Conservation (phyloP, 306 rosid genomes). For the Canavalia gladiata region DNA sequence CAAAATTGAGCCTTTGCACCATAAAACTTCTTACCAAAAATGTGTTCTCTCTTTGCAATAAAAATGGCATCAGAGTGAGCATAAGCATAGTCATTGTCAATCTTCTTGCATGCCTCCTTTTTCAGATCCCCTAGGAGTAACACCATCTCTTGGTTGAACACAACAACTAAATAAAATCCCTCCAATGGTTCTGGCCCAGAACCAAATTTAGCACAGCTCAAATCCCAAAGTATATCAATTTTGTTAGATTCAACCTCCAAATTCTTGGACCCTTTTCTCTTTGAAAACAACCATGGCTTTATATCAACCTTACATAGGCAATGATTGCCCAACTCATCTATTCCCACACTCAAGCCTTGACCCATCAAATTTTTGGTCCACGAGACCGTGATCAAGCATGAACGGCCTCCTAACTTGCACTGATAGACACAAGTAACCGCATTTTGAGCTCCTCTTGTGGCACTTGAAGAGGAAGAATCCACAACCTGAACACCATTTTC, state of each 20-base stretch:
- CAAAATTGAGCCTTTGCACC: conserved; percentile 74
- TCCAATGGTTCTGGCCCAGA: conserved; percentile 84
- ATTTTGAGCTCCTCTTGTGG: conserved; percentile 73
- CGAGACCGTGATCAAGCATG: conserved; percentile 79
- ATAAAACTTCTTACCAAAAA: conserved; percentile 79
- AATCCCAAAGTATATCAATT: conserved; percentile 77
- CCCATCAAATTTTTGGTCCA: conserved; percentile 94
- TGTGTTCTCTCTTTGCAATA: conserved; percentile 79
- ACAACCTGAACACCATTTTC: conserved; percentile 94
- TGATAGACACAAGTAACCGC: conserved; percentile 82
- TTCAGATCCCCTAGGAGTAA: conserved; percentile 82
- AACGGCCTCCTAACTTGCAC: conserved; percentile 65
- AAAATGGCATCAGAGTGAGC: conserved; percentile 60
- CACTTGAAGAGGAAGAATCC: conserved; percentile 69
- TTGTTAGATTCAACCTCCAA: conserved; percentile 65
- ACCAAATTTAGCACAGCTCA: conserved; percentile 82
- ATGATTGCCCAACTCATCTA: conserved; percentile 66
- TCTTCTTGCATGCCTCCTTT: conserved; percentile 72
- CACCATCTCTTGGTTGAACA: conserved; percentile 66
- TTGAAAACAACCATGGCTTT: conserved; percentile 93
- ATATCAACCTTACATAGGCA: conserved; percentile 81
- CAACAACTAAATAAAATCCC: conserved; percentile 73
- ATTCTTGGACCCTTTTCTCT: conserved; percentile 80
- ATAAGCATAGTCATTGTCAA: conserved; percentile 48
- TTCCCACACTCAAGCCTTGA: conserved; percentile 75